A percentile compares a stretch with the other conserved stretches of the same genome.
Conservation (phyloP, 306 rosid species). For the Pachyrhizus erosus region DNA sequence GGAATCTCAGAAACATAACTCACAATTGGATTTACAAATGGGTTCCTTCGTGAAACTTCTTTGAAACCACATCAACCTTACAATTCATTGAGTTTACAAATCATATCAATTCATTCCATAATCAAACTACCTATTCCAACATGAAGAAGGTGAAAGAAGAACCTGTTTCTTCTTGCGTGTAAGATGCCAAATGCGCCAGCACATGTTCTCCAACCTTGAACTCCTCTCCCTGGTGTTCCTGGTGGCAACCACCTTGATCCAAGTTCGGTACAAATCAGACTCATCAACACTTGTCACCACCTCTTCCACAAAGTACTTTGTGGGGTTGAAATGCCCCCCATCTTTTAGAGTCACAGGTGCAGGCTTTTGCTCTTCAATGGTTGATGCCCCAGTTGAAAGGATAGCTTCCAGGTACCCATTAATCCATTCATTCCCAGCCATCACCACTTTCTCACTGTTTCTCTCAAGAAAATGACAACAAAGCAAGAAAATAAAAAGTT, state of each 20-base stretch:
- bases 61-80: background rate
- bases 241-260: conserved; percentile 96
- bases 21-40: background rate
- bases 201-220: conserved; percentile 95
- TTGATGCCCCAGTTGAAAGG: conserved; percentile 73
- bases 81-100: background rate
- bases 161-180: conserved; percentile 81
- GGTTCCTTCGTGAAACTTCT: background rate
- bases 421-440: conserved; percentile 99
- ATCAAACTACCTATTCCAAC: background rate
- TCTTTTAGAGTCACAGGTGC: conserved; percentile 60
- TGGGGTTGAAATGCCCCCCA: conserved; percentile 79
- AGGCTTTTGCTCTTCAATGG: conserved; percentile 79
- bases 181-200: conserved; percentile 99
- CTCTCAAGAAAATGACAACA: background rate
- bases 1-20: background rate
- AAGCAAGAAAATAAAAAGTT: background rate
- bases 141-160: background rate
- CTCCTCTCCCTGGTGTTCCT: conserved; percentile 90
- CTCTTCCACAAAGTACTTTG: conserved; percentile 91
- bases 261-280: conserved; percentile 85
- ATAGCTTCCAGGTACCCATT: conserved; percentile 94
- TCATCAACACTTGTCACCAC: conserved; percentile 92
- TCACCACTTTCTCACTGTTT: conserved; percentile 26
- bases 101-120: background rate